Conservation (phyloP, 1,139 yeast species). For the Meyerozyma guilliermondii region DNA sequence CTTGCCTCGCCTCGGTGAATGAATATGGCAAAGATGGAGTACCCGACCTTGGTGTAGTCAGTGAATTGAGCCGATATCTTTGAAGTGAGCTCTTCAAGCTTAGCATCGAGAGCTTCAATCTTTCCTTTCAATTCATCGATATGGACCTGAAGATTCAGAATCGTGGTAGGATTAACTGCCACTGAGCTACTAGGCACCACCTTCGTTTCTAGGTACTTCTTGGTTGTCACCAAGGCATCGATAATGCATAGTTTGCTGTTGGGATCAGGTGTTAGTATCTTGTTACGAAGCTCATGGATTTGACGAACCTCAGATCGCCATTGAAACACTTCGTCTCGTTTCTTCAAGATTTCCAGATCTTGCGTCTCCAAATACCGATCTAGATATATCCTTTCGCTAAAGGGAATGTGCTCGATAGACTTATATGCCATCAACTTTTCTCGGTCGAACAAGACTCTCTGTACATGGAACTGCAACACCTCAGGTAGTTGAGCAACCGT, state of each 20-base stretch:
- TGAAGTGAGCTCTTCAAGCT: conserved; percentile 37
- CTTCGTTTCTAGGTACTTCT: conserved; percentile 46
- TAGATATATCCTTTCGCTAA: conserved; percentile 70
- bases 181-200: conserved; percentile 19
- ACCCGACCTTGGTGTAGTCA: conserved; percentile 59
- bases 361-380: conserved; percentile 82
- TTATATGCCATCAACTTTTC: conserved; percentile 71
- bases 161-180: conserved; percentile 28
- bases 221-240: conserved; percentile 46
- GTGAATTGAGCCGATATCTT: conserved; percentile 57
- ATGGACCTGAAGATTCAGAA: conserved; percentile 29
- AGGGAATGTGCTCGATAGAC: conserved; percentile 76
- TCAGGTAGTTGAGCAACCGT: conserved; percentile 72
- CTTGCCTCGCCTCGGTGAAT: conserved; percentile 95
- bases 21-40: conserved; percentile 83
- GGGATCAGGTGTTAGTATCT: conserved; percentile 39
- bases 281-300: conserved; percentile 38
- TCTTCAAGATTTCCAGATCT: conserved; percentile 48
- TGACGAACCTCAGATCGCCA: conserved; percentile 57
- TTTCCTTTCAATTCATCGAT: conserved; percentile 35
- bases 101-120: conserved; percentile 28
- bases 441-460: conserved; percentile 86
- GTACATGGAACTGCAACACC: conserved; percentile 85
- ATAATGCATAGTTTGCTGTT: conserved; percentile 47
- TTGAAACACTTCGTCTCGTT: conserved; percentile 53